phyloP scores from a whole-genome alignment of 805 yeast species.

The Sugiyamaella floridensis region DNA sequence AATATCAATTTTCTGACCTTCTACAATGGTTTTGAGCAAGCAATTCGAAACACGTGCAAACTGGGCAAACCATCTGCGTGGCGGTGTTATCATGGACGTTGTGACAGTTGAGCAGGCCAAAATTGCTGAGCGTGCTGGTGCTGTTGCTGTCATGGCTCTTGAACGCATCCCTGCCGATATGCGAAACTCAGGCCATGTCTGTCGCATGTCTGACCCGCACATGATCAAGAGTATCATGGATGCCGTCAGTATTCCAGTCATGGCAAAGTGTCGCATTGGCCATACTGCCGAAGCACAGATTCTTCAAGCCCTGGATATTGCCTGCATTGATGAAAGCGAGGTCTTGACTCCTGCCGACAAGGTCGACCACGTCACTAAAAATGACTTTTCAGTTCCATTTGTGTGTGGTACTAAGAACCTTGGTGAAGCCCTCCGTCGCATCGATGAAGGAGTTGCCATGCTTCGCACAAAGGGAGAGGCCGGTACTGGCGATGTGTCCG shows the following conservation, averaged over 20 bases:
- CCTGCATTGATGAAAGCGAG: slow-evolving; percentile 79
- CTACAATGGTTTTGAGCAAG: slow-evolving; percentile 2
- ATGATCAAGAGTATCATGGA: slow-evolving; percentile 71
- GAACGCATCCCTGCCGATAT: slow-evolving; percentile 83
- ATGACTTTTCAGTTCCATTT: slow-evolving; percentile 60
- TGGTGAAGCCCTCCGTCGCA: slow-evolving; percentile 75
- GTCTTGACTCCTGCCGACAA: slow-evolving; percentile 80
- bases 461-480: slow-evolving; percentile 84
- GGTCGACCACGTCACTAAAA: slow-evolving; percentile 54
- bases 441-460: slow-evolving; percentile 82
- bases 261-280: slow-evolving; percentile 84
- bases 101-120: slow-evolving; percentile 74
- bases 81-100: slow-evolving; percentile 46
- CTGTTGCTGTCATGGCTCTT: slow-evolving; percentile 85
- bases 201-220: slow-evolving; percentile 80
- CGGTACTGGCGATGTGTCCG: slow-evolving; percentile 81
- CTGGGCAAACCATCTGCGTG: slow-evolving; percentile 75
- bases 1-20: not conserved
- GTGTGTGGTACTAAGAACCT: slow-evolving; percentile 79
- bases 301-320: slow-evolving; percentile 62
- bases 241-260: slow-evolving; percentile 48
- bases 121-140: slow-evolving; percentile 78
- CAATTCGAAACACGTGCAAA: slow-evolving; percentile 51
- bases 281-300: slow-evolving; percentile 78
- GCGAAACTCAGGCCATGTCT: slow-evolving; percentile 73